phyloP scores from a whole-genome alignment of 768 basidiomycete genomes.

The Tremella fuciformis region DNA sequence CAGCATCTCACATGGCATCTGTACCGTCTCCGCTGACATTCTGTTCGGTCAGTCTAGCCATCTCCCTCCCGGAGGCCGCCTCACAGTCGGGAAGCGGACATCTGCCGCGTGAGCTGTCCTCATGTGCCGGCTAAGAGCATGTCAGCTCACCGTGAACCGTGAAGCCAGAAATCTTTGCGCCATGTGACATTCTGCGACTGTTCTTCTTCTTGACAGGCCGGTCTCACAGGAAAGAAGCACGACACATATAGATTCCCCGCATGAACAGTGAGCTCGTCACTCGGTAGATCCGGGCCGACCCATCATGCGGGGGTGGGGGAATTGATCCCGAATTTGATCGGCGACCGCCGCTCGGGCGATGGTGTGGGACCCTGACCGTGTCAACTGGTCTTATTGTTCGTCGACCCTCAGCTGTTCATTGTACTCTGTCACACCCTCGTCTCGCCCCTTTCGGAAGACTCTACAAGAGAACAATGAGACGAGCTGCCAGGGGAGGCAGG shows the following conservation, averaged over 20 bases:
- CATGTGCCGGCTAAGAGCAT: not conserved
- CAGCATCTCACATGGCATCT: slow-evolving; percentile 83
- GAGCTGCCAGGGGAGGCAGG: too few species aligned
- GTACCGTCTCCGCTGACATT: slow-evolving; percentile 86
- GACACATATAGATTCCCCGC: slow-evolving; percentile 11
- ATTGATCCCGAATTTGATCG: too few species aligned
- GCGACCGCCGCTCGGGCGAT: too few species aligned
- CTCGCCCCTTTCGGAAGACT: too few species aligned
- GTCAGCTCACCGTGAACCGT: slow-evolving; percentile 48
- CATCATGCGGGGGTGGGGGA: too few species aligned
- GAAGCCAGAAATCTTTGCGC: slow-evolving; percentile 46
- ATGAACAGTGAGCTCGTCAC: too few species aligned
- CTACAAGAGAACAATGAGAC: too few species aligned
- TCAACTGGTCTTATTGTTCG: too few species aligned
- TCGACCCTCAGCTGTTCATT: too few species aligned
- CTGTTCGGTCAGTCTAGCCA: slow-evolving; percentile 16
- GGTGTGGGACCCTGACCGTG: too few species aligned
- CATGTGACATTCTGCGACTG: slow-evolving; percentile 22
- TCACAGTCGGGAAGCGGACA: slow-evolving; percentile 78
- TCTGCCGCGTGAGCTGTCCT: slow-evolving; percentile 56
- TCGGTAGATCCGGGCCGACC: too few species aligned
- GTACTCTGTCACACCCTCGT: too few species aligned
- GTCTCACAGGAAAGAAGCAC: slow-evolving; percentile 1
- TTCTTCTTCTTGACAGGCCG: not conserved
- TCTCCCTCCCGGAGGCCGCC: not conserved